Percentiles rank a stretch among this genome's conserved stretches.
phyloP scores from a whole-genome alignment of 148 eudicot species.

The Spergularia marina region DNA sequence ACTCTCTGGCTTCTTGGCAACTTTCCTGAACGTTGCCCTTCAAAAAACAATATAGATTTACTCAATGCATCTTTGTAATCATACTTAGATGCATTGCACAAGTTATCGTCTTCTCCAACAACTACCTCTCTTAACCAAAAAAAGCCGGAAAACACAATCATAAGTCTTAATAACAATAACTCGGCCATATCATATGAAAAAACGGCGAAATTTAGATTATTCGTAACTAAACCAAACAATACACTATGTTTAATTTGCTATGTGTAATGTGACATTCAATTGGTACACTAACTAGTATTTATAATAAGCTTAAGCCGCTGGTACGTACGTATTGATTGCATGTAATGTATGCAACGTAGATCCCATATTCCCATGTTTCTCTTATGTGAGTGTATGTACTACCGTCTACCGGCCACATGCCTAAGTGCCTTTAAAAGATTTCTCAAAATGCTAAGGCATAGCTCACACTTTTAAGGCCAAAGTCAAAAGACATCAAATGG shows the following conservation, averaged over 20 bases:
- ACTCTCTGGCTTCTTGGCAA: slow-evolving; percentile 61
- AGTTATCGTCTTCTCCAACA: slow-evolving; percentile 14
- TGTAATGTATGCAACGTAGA: no score
- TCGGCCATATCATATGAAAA: slow-evolving; percentile 14
- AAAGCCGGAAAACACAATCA: neutral
- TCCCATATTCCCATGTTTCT: neutral
- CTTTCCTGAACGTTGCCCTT: slow-evolving; percentile 91
- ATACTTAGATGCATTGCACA: slow-evolving; percentile 13
- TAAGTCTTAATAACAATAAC: neutral
- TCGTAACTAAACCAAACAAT: no score
- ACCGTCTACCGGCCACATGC: neutral
- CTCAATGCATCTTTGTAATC: slow-evolving; percentile 58
- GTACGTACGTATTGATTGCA: neutral
- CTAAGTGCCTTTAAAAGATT: slow-evolving; percentile 8
- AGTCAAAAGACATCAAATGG: slow-evolving; percentile 18
- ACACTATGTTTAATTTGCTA: no score
- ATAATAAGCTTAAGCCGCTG: neutral
- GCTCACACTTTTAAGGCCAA: neutral
- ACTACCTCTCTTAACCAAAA: neutral
- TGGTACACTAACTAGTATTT: neutral
- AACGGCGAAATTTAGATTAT: no score
- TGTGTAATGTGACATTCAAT: no score
- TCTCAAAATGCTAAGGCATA: slow-evolving; percentile 3
- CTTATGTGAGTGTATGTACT: neutral
- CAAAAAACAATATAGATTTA: slow-evolving; percentile 80